Evolutionary conservation across 1,284 basidiomycete genomes (phyloP), one percentile per base, ranked within the genome.

Genomic region (Cryptococcus hybrid): DNA sequence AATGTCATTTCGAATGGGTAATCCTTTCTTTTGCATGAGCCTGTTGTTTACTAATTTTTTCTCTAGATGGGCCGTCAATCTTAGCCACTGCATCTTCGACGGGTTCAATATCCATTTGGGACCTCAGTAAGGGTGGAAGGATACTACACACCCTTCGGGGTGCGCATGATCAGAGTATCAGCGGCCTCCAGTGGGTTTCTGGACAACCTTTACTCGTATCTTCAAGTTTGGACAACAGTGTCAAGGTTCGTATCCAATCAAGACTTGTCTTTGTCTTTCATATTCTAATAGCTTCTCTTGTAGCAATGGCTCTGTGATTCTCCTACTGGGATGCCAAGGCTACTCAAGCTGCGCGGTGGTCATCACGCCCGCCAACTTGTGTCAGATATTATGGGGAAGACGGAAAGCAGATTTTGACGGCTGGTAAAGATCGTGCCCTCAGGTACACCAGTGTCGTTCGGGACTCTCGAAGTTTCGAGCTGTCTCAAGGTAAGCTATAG

Each of bases 261-360:
- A 34, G 6, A 24, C 47, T 15, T 48, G 18, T 18, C 18, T 18
- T 18, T 18, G 18, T 47, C 52, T 45, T 56, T 24, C 36, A 6
- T 7, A 24, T 2, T 2, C 2, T 42, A 15, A 13, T 44, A 13
- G 24, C 11, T 7, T 18, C 18, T 54, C 44, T n/a, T 52, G 12
- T 67, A 94, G 92, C 93, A 99, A 90, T 99, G 96, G 95, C 79
- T 96, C 48, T 96, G 97, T 67, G 96, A 99, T 73, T 89, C 92
- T 0, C 90, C 91, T 0, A 88, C 88, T 0, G 82, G 89, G 1
- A 82, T 90, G 9, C 93, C 95, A 2, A 84, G 92, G 45, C 79
- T 99, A 11, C 84, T 98, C 47, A 98, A 98, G 80, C 89, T 86
- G 71, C 85, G 96, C 48, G 89, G 90, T 0, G 96, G 96, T 24